A percentile compares a stretch with the other conserved stretches of the same genome.
Conservation (phyloP, 179 eudicot genomes). For the Carnegiea gigantea region DNA sequence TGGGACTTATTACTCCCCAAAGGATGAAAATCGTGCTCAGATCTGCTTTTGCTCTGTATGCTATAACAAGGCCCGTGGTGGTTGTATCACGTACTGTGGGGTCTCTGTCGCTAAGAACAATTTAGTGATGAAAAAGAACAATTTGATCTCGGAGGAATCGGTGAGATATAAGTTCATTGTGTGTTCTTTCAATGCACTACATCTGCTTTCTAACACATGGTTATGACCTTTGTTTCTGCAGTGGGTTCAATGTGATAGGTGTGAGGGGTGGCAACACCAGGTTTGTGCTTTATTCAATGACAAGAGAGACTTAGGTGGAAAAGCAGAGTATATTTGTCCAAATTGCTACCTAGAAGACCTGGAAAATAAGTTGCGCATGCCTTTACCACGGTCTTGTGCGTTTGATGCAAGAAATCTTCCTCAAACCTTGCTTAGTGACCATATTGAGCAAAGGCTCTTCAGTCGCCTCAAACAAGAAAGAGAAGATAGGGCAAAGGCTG, state of each 20-base stretch:
- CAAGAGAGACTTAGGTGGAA: slow-evolving; percentile 63
- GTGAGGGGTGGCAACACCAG: slow-evolving; percentile 91
- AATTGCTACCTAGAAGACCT: slow-evolving; percentile 62
- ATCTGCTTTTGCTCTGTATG: slow-evolving; percentile 64
- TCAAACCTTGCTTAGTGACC: slow-evolving; percentile 69
- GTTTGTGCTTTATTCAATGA: slow-evolving; percentile 82
- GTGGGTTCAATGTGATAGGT: slow-evolving; percentile 97
- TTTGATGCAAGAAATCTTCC: slow-evolving; percentile 75
- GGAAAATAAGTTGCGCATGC: slow-evolving; percentile 40
- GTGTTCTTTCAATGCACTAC: slow-evolving; percentile 4
- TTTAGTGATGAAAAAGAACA: slow-evolving; percentile 48
- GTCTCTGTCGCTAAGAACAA: slow-evolving; percentile 47
- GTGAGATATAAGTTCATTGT: slow-evolving; percentile 37
- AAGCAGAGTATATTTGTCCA: slow-evolving; percentile 71
- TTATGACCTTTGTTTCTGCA: slow-evolving; percentile 34
- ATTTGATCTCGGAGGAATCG: slow-evolving; percentile 63
- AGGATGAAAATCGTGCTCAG: slow-evolving; percentile 43
- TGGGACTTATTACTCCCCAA: slow-evolving; percentile 45
- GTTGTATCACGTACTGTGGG: slow-evolving; percentile 43
- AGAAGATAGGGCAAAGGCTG: slow-evolving; percentile 58
- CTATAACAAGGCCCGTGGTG: slow-evolving; percentile 50
- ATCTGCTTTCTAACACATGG: slow-evolving; percentile 10
- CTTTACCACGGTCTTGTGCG: slow-evolving; percentile 48
- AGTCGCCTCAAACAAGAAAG: slow-evolving; percentile 64
- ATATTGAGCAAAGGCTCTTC: slow-evolving; percentile 71